phyloP scores from a whole-genome alignment of 169 alveolate genomes.

The Cryptosporidium sp. region DNA sequence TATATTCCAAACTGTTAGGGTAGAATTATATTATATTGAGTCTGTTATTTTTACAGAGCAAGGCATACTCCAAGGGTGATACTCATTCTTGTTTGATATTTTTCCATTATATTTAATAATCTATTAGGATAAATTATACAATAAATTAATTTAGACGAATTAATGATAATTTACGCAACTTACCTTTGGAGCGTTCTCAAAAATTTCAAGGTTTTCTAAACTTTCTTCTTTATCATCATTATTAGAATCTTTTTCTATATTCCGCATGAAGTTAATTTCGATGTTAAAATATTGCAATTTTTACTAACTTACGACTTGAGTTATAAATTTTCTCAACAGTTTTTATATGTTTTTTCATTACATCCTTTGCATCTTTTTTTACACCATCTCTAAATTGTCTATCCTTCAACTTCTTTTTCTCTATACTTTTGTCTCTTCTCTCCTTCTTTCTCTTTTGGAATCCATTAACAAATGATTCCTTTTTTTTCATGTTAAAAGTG shows the following conservation, averaged over 20 bases:
- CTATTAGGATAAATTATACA: not conserved
- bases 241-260: constrained; percentile 2
- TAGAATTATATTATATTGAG: not conserved
- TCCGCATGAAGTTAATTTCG: not conserved
- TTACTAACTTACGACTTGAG: constrained; percentile 24
- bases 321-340: not conserved
- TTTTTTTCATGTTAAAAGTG: constrained; percentile 27
- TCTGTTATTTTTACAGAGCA: constrained; percentile 53
- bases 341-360: constrained; percentile 38
- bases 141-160: not conserved
- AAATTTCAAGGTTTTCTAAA: not conserved
- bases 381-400: constrained; percentile 29
- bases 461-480: constrained; percentile 30
- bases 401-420: constrained; percentile 46
- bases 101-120: constrained; percentile 32
- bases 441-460: constrained; percentile 39
- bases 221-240: not conserved
- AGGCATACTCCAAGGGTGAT: constrained; percentile 66
- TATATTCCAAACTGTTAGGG: not conserved
- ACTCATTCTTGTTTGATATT: not conserved
- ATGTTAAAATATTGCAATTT: not conserved
- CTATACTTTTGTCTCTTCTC: constrained; percentile 22
- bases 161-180: not conserved
- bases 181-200: constrained; percentile 13
- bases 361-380: constrained; percentile 59